Base-by-base conservation (phyloP, 2,329 filamentous ascomycete genomes). In the Phialophora macrospora region DNA sequence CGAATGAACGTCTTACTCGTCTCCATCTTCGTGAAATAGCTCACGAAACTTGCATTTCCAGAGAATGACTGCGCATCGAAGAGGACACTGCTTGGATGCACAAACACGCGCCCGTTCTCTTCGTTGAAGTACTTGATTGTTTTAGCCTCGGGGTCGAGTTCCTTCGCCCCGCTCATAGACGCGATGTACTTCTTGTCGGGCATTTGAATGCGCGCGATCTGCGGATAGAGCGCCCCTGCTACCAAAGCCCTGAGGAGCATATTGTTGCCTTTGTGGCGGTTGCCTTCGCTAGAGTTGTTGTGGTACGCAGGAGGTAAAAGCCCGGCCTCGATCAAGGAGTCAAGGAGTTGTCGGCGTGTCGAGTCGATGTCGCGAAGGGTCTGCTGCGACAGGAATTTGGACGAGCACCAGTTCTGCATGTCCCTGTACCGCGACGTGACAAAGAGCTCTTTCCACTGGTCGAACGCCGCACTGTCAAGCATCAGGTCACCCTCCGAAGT, bases 141-240 rank as follows among this genome's bases (percentile, higher is more conserved):
- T 60, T 88, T 85, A 4, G 94, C 94, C 78, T 98, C 94, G 0
- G 94, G 94, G 75, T 99, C 95, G 6, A 97, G 83, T 76, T 95
- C 94, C 1, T 98, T 91, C 0, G 95, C 92, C 7, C 95, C 95
- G 0, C 92, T 91, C 69, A 96, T 87, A 2, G 91, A 92, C 41
- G 89, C 88, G 12, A 91, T 91, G 77, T 96, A 99, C 77, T 97
- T 98, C 81, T 96, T 96, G 79, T 97, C 92, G 0, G 95, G 95
- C 72, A 97, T 92, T 70, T 93, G 90, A 75, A 99, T 97, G 60
- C 93, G 88, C 14, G 93, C 93, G 70, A 97, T 88, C 78, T 98
- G 94, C 0, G 95, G 95, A 32, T 87, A 86, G 76, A 92, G 92
- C 2, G 90, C 88, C 3, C 88, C 89, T 3, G 90, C 90, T 28